Percentiles rank a stretch among this genome's conserved stretches.
These are phyloP conservation scores for Withania somnifera DNA, from an alignment of 305 asterid genomes.

Conservation along the genomic window DNA sequence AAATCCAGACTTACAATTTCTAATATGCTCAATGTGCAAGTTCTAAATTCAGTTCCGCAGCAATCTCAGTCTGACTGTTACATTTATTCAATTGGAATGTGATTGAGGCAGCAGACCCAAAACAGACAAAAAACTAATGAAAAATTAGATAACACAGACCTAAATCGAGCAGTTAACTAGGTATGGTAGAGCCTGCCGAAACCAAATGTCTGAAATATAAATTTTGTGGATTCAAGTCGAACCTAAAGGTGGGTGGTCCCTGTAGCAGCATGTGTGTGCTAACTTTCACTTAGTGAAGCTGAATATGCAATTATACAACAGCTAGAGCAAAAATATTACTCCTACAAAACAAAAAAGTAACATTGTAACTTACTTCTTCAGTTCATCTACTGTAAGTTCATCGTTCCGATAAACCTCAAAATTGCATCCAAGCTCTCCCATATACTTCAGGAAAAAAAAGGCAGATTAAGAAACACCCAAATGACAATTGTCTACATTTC, in stretches of 20 bases:
- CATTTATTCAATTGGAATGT: not conserved
- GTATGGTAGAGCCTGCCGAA: not conserved
- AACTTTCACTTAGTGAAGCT: not conserved
- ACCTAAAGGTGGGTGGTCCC: no score
- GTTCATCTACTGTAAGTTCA: constrained; percentile 73
- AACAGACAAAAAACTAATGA: not conserved
- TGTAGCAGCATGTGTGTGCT: no score
- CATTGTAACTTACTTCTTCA: constrained; percentile 36
- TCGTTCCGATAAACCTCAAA: constrained; percentile 88
- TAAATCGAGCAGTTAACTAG: not conserved
- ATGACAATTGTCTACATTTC: not conserved
- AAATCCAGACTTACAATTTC: not conserved
- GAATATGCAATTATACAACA: not conserved
- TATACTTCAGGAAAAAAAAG: constrained; percentile 27
- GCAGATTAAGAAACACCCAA: not conserved
- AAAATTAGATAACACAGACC: not conserved
- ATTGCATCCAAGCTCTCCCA: constrained; percentile 82
- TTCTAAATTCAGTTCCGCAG: not conserved
- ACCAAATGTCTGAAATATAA: not conserved
- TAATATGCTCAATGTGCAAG: not conserved
- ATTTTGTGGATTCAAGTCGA: not conserved
- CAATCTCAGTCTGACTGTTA: not conserved
- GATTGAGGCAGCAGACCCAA: not conserved
- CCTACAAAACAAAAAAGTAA: not conserved
- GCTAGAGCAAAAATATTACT: not conserved